Evolutionary conservation across 306 rosid species (phyloP).

Genomic region (Trifolium subterraneum): DNA sequence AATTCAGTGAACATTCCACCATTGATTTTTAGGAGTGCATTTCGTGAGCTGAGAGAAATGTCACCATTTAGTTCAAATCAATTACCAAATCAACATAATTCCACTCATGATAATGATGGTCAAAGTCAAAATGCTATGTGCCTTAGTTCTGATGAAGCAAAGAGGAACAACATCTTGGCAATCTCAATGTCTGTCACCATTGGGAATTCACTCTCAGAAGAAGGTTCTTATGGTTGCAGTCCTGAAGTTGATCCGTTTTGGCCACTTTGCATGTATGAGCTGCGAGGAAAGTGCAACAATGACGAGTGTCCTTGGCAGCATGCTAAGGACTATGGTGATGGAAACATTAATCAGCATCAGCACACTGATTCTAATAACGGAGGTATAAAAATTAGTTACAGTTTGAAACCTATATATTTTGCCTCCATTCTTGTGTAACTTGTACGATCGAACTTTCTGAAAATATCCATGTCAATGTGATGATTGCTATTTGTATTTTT

Average conservation of each 20-base stretch:
- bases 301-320: constrained; percentile 99
- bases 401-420: constrained; percentile 27
- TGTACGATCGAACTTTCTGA: constrained; percentile 4
- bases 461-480: background rate
- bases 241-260: constrained; percentile 76
- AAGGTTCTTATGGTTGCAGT: constrained; percentile 67
- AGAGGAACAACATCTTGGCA: constrained; percentile 42
- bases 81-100: constrained; percentile 40
- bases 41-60: constrained; percentile 61
- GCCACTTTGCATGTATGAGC: constrained; percentile 97
- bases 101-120: constrained; percentile 42
- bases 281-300: constrained; percentile 99
- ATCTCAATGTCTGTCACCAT: constrained; percentile 47
- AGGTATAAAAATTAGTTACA: constrained; percentile 58
- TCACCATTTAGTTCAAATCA: constrained; percentile 49
- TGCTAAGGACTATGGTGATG: constrained; percentile 61
- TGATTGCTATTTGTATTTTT: constrained; percentile 16
- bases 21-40: constrained; percentile 69
- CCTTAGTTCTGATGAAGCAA: constrained; percentile 46
- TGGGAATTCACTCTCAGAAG: constrained; percentile 51
- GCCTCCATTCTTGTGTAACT: constrained; percentile 29
- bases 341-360: constrained; percentile 45
- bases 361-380: constrained; percentile 50
- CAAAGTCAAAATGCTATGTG: constrained; percentile 42
- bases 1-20: constrained; percentile 41